Evolutionary conservation across 805 yeast genomes (phyloP), one percentile per base, ranked within the genome.

Genomic region (Pichia sporocuriosa): DNA sequence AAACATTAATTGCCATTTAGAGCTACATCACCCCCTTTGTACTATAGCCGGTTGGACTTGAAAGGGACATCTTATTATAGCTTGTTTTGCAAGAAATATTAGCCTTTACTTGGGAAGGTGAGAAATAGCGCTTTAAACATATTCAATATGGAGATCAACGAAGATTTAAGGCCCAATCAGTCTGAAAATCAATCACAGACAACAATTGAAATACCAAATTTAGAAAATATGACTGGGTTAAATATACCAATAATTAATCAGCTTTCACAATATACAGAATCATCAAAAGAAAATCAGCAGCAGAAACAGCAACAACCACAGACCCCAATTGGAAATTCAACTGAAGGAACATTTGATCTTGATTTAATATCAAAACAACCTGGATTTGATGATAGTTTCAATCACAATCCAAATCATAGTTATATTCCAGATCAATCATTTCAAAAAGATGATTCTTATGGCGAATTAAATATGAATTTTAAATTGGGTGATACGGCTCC

Each of bases 191-290:
- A 31, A 12, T 31, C 33, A 22, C 26, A 33, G 10, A 15, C 28
- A 10, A 43, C 48, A 15, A 55, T 55, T 16, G 57, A 55, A 29
- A 55, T 55, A 13, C 58, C 59, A 6, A 57, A 54, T 25, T 43
- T 53, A 17, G 31, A 29, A 28, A 34, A 29, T 19, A 21, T 15
- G 6, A 21, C 2, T 17, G 15, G n/a, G n/a, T 9, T 3, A 6
- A 21, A 20, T 19, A 32, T 17, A 19, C 35, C 10, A 20, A 4
- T 31, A 23, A 12, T 30, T 10, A 13, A 6, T 7, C 13, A 19
- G 12, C 27, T 10, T 9, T 25, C 27, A 9, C 22, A 31, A 17
- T 31, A 31, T 17, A 11, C 34, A 17, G 10, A 12, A 22, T 15
- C 26, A 22, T n/a, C 20, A n/a, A n/a, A n/a, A n/a, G n/a, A n/a